Conservation (phyloP, 2,329 filamentous ascomycete species). For the Penicillium sp. region DNA sequence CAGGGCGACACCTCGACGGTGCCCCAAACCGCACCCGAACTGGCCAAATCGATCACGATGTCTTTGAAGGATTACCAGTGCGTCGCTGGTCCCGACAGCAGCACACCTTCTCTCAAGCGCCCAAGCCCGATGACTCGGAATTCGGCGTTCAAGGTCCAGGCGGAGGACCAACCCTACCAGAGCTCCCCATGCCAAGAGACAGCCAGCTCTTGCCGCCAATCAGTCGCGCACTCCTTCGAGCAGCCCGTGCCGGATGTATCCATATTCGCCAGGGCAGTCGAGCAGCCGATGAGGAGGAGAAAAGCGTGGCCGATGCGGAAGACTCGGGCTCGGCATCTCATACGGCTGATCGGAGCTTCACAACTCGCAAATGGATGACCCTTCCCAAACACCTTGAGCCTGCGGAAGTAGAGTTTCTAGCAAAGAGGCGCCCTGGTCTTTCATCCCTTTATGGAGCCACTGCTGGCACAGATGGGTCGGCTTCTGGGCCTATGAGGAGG, state of each 20-base stretch:
- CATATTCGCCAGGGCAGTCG: slow-evolving; percentile 66
- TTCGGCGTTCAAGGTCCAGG: slow-evolving; percentile 27
- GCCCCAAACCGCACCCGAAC: slow-evolving; percentile 39
- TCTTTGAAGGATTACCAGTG: slow-evolving; percentile 74
- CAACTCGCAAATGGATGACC: slow-evolving; percentile 57
- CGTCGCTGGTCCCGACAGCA: slow-evolving; percentile 80
- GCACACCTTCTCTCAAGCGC: slow-evolving; percentile 66
- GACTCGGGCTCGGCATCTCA: slow-evolving; percentile 28
- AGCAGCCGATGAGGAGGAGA: slow-evolving; percentile 37
- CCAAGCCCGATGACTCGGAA: slow-evolving; percentile 58
- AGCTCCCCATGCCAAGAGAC: slow-evolving; percentile 86
- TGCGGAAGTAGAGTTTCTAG: slow-evolving; percentile 61
- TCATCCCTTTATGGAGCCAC: slow-evolving; percentile 50
- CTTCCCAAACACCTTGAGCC: slow-evolving; percentile 57
- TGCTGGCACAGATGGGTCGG: slow-evolving; percentile 29
- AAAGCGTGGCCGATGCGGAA: slow-evolving; percentile 36
- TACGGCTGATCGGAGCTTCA: slow-evolving; percentile 50
- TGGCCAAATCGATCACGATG: slow-evolving; percentile 62
- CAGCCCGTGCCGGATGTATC: slow-evolving; percentile 71
- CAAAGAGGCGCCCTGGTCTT: slow-evolving; percentile 60
- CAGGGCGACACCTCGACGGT: slow-evolving; percentile 56
- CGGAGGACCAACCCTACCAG: slow-evolving; percentile 52
- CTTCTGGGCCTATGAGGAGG: slow-evolving; percentile 63
- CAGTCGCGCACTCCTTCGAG: slow-evolving; percentile 77
- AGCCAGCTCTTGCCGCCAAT: slow-evolving; percentile 72